Evolutionary conservation across 2,329 filamentous ascomycete genomes (phyloP).

Genomic region (Cercospora canescens): DNA sequence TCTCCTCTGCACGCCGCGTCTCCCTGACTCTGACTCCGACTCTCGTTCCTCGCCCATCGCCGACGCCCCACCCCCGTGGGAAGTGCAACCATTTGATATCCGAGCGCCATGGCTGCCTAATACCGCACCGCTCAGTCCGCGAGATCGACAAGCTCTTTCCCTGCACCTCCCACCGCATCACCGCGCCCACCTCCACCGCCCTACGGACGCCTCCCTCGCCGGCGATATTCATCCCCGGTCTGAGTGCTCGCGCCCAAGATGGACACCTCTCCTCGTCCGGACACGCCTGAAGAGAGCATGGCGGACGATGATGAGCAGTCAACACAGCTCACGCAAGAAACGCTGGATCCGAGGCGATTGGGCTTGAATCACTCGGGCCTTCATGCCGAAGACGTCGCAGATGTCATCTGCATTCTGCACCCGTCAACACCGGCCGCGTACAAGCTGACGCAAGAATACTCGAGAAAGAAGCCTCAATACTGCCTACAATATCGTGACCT

Average conservation of each 20-base stretch:
- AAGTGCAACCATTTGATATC: neutral
- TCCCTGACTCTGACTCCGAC: neutral
- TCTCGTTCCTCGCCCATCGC: neutral
- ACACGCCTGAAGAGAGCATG: neutral
- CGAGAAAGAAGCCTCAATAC: slow-evolving; percentile 55
- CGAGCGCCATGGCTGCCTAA: neutral
- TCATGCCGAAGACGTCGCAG: slow-evolving; percentile 76
- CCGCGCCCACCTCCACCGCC: neutral
- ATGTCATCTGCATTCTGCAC: slow-evolving; percentile 86
- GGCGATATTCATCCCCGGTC: neutral
- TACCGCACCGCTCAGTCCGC: too few relatives aligned
- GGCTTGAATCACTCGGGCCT: slow-evolving; percentile 82
- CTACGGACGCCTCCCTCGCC: neutral
- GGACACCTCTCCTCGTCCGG: neutral
- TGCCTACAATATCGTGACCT: slow-evolving; percentile 54
- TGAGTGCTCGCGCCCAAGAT: neutral
- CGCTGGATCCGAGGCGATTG: slow-evolving; percentile 75
- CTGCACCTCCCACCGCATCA: neutral
- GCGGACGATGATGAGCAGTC: slow-evolving; percentile 37
- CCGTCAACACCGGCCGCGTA: slow-evolving; percentile 74
- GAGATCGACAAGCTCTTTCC: neutral
- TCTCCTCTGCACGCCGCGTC: too few relatives aligned
- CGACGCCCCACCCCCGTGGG: neutral
- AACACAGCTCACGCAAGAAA: slow-evolving; percentile 60
- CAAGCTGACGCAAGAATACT: slow-evolving; percentile 64